These are phyloP conservation scores for Funneliformis caledonium DNA, from an alignment of 371 early-diverging fungal genomes.

Conservation along the genomic window DNA sequence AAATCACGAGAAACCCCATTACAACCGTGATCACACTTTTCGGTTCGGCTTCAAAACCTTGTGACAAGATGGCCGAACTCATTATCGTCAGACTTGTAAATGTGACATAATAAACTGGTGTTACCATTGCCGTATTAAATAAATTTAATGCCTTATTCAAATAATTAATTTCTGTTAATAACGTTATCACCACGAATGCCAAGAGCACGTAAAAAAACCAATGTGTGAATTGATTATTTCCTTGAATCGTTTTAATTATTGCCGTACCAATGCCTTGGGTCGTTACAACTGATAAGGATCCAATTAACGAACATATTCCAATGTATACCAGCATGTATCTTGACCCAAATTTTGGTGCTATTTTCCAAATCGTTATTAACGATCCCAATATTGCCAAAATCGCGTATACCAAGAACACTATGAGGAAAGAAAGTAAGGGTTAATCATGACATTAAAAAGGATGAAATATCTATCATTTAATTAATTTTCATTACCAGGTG, in stretches of 20 bases:
- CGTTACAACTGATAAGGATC: conserved; percentile 92
- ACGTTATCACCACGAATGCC: conserved; percentile 73
- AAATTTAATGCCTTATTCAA: conserved; percentile 95
- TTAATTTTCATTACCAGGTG: conserved; percentile 57
- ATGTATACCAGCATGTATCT: conserved; percentile 87
- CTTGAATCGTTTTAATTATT: conserved; percentile 82
- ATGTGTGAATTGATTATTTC: conserved; percentile 85
- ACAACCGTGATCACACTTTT: conserved; percentile 83
- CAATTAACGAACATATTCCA: conserved; percentile 85
- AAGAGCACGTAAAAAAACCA: conserved; percentile 88
- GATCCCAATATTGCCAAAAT: conserved; percentile 64
- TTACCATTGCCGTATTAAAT: conserved; percentile 90
- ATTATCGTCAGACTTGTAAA: conserved; percentile 93
- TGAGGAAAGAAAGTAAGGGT: not conserved
- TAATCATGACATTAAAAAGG: too few relatives aligned
- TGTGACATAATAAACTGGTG: conserved; percentile 92
- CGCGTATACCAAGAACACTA: conserved; percentile 83
- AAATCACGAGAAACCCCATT: conserved; percentile 89
- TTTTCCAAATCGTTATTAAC: conserved; percentile 71
- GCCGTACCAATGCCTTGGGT: conserved; percentile 92
- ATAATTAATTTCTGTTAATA: conserved; percentile 90
- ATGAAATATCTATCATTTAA: not conserved
- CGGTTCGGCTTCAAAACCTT: conserved; percentile 83
- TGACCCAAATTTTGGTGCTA: conserved; percentile 87
- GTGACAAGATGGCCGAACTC: conserved; percentile 85